Evolutionary conservation across 495 filamentous ascomycete genomes (phyloP).

Genomic region (Copromyces sp.): DNA sequence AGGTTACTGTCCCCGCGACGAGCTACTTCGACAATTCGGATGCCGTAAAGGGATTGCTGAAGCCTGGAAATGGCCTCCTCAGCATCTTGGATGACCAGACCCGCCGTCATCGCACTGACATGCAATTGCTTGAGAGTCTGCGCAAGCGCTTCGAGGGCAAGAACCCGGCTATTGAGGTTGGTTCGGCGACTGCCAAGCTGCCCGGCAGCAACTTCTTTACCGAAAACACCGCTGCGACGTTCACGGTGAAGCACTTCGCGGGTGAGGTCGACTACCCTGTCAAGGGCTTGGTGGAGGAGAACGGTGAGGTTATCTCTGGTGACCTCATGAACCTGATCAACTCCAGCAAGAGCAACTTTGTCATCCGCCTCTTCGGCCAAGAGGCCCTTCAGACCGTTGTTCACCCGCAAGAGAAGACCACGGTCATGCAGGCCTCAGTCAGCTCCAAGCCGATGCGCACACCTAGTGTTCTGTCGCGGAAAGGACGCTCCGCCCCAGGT

Average conservation of each 20-base stretch:
- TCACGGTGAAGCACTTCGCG: slow-evolving; percentile 89
- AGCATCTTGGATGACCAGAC: slow-evolving; percentile 95
- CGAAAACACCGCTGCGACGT: slow-evolving; percentile 61
- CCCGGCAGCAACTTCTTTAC: slow-evolving; percentile 78
- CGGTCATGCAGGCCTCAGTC: slow-evolving; percentile 92
- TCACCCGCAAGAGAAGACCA: slow-evolving; percentile 80
- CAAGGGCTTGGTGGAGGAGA: slow-evolving; percentile 79
- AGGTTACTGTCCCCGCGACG: slow-evolving; percentile 76
- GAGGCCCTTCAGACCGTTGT: slow-evolving; percentile 81
- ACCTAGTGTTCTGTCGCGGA: slow-evolving; percentile 78
- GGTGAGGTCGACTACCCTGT: slow-evolving; percentile 94
- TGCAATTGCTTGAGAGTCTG: slow-evolving; percentile 80
- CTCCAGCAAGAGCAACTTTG: slow-evolving; percentile 75
- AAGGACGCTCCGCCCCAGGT: slow-evolving; percentile 32
- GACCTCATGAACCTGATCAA: slow-evolving; percentile 94
- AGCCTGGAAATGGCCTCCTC: slow-evolving; percentile 82
- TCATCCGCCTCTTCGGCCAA: slow-evolving; percentile 83
- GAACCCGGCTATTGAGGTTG: slow-evolving; percentile 77
- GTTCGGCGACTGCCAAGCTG: slow-evolving; percentile 52
- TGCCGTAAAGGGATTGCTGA: slow-evolving; percentile 79
- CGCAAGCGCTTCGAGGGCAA: slow-evolving; percentile 89
- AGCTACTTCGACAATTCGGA: slow-evolving; percentile 98
- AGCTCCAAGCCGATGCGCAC: slow-evolving; percentile 87
- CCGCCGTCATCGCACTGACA: slow-evolving; percentile 72
- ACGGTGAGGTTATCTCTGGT: slow-evolving; percentile 88